Evolutionary conservation across 2,329 filamentous ascomycete genomes (phyloP).

Genomic region (Exserohilum rostratum): DNA sequence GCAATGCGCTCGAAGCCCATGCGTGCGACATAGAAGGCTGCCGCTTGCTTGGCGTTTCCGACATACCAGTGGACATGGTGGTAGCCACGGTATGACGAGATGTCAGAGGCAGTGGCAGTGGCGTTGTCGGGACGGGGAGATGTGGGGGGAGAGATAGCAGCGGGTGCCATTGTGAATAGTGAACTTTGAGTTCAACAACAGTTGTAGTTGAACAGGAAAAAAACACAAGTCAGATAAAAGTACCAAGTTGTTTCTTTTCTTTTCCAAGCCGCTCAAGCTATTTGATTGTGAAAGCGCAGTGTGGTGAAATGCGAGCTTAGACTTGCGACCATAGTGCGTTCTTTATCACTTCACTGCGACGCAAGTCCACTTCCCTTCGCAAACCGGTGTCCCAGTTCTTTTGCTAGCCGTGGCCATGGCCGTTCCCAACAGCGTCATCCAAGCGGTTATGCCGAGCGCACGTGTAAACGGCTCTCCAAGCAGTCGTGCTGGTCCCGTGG

Average conservation of each 20-base stretch:
- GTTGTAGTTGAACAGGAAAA: neutral
- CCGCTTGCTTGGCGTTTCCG: slow-evolving; percentile 94
- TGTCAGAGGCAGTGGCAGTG: slow-evolving; percentile 29
- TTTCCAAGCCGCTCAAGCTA: neutral
- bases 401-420: slow-evolving; percentile 20
- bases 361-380: slow-evolving; percentile 26
- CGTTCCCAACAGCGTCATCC: slow-evolving; percentile 27
- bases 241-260: too few relatives aligned
- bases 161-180: slow-evolving; percentile 35
- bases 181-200: neutral
- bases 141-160: slow-evolving; percentile 52
- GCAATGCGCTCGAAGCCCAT: slow-evolving; percentile 86
- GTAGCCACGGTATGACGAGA: slow-evolving; percentile 75
- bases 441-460: slow-evolving; percentile 36
- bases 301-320: neutral
- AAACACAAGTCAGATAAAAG: too few relatives aligned
- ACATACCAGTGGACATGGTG: slow-evolving; percentile 97
- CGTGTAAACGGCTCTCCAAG: slow-evolving; percentile 26
- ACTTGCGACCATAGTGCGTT: slow-evolving; percentile 7
- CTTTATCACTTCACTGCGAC: slow-evolving; percentile 24
- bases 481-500: slow-evolving; percentile 20
- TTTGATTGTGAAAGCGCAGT: neutral
- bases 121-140: slow-evolving; percentile 36
- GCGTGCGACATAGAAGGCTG: slow-evolving; percentile 83
- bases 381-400: slow-evolving; percentile 30